Base-by-base conservation (phyloP, 2,329 filamentous ascomycete species). In the Cercospora sesami region DNA sequence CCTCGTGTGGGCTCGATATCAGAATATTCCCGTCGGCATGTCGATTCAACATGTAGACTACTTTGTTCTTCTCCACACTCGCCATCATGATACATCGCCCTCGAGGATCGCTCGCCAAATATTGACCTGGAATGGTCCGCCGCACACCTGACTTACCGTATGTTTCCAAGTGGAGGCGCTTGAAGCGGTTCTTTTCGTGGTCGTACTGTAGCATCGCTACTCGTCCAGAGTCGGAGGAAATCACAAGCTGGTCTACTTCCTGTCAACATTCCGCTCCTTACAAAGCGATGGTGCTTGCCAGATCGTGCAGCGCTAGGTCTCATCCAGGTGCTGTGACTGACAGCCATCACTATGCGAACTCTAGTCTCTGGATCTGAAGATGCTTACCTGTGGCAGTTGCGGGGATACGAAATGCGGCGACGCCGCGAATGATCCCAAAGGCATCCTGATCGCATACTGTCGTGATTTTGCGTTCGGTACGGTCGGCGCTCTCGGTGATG, bases 21-120 rank as follows among this genome's bases (percentile, higher is more conserved):
- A 94, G 96, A 75, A 99, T 88, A 79, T 97, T 92, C 18, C 94
- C 94, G 80, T 98, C 93, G 3, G 93, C 88, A 81, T 97, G 96
- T 72, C 96, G 90, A 80, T 98, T 98, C 73, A 99, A 86, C 76
- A 99, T 94, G 81, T 99, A 99, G 73, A 99, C 95, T 66, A 99
- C 90, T 83, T 99, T 99, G 83, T 98, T 99, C 86, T 99, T 99
- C 83, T 99, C 96, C 65, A 94, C 86, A 5, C 94, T 94, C 9
- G 95, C 93, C 69, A 98, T 92, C 78, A 99, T 86, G 78, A 94
- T 97, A 65, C 96, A 96, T 82, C 95, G 89, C 65, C 95, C 95
- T 80, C 97, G 97, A 30, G 95, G 95, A 77, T 99, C 95, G 63
- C 93, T 92, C 6, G 94, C 95, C 30, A 99, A 87, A 77, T 97